Percentiles rank a stretch among this genome's conserved stretches.
These are phyloP conservation scores for Saccharomycopsis sp. DNA, from an alignment of 805 yeast genomes.

Conservation along the genomic window DNA sequence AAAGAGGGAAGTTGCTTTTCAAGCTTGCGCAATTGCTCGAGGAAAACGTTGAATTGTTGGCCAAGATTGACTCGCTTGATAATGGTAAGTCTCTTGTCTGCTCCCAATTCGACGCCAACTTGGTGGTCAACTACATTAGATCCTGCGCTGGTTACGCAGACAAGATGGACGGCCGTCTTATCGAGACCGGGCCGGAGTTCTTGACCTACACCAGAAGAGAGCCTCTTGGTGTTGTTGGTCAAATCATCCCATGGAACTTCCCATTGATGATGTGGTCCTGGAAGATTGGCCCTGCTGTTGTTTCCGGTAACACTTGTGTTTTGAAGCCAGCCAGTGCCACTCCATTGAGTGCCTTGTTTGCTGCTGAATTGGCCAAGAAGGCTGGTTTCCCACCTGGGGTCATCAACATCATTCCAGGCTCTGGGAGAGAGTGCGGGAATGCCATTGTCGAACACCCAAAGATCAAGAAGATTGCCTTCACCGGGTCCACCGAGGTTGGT, in stretches of 20 bases:
- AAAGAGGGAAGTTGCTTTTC: slow-evolving; percentile 33
- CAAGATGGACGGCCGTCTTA: slow-evolving; percentile 38
- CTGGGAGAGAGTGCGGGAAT: slow-evolving; percentile 52
- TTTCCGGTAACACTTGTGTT: slow-evolving; percentile 56
- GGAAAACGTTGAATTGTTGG: slow-evolving; percentile 38
- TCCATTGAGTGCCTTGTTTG: slow-evolving; percentile 54
- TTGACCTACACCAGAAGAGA: slow-evolving; percentile 50
- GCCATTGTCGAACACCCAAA: slow-evolving; percentile 48
- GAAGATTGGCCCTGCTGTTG: slow-evolving; percentile 62
- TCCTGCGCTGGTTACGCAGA: slow-evolving; percentile 48
- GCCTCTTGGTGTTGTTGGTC: slow-evolving; percentile 65
- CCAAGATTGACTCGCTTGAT: slow-evolving; percentile 43
- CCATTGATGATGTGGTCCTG: slow-evolving; percentile 61
- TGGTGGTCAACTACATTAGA: slow-evolving; percentile 39
- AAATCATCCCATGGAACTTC: slow-evolving; percentile 67
- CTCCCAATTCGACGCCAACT: slow-evolving; percentile 40
- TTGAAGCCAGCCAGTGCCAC: slow-evolving; percentile 59
- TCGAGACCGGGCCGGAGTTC: slow-evolving; percentile 42
- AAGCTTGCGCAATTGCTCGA: slow-evolving; percentile 44
- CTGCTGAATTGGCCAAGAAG: slow-evolving; percentile 43
- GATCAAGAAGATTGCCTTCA: slow-evolving; percentile 56
- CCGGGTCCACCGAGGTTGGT: slow-evolving; percentile 62
- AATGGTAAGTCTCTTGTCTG: slow-evolving; percentile 44
- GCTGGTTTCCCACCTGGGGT: slow-evolving; percentile 62
- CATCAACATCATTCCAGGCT: slow-evolving; percentile 52